phyloP scores from a whole-genome alignment of 345 rosid genomes.

The rapeseed (Brassica napus) region Da-Ae NC_063447.1:14503501-14504000 shows the following conservation, averaged over 20 bases:
- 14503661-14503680: constrained; percentile 44
- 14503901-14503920: constrained; percentile 14
- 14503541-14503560: constrained; percentile 49
- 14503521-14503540: constrained; percentile 44
- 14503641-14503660: constrained; percentile 39
- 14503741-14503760: background rate
- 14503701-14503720: constrained; percentile 6
- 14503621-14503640: constrained; percentile 41
- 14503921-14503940: constrained; percentile 81
- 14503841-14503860: background rate
- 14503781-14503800: background rate
- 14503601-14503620: constrained; percentile 39
- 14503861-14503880: background rate
- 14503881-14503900: background rate
- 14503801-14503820: background rate
- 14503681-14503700: constrained; percentile 45
- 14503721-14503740: background rate
- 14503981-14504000: constrained; percentile 63
- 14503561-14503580: constrained; percentile 15
- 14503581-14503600: constrained; percentile 38
- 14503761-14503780: background rate
- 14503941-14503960: constrained; percentile 94
- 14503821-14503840: background rate
- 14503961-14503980: constrained; percentile 76
- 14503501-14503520: constrained; percentile 1